Conservation (phyloP, 345 rosid genomes). For the Turritis glabra region DNA sequence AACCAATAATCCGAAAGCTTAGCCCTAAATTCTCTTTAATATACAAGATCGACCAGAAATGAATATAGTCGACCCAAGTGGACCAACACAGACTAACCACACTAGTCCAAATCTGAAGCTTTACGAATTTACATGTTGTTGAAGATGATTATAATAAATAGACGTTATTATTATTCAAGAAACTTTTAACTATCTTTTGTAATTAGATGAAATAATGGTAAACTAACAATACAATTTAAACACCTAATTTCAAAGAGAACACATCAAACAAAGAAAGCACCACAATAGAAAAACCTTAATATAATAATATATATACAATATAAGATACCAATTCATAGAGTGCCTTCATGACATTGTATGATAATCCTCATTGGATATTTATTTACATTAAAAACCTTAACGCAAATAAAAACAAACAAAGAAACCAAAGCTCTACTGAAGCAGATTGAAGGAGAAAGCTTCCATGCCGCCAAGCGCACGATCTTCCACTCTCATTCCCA, state of each 20-base stretch:
- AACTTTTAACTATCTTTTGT: neutral
- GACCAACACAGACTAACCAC: neutral
- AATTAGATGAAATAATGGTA: neutral
- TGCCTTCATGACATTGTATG: neutral
- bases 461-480: neutral
- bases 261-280: neutral
- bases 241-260: neutral
- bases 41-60: no score
- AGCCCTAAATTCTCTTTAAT: no score
- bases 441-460: conserved; percentile 22
- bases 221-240: neutral
- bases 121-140: neutral
- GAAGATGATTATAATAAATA: neutral
- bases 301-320: neutral
- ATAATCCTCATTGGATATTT: conserved; percentile 4
- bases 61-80: no score
- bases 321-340: conserved; percentile 12
- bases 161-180: neutral
- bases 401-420: conserved; percentile 1
- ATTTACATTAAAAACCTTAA: neutral
- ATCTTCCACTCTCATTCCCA: conserved; percentile 10
- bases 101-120: neutral
- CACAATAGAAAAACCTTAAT: neutral
- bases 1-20: no score
- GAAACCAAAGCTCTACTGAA: conserved; percentile 16